A percentile compares a stretch with the other conserved stretches of the same genome.
These are phyloP conservation scores for Lachnellula subtilissima DNA, from an alignment of 2,329 filamentous ascomycete genomes.

Conservation along the genomic window DNA sequence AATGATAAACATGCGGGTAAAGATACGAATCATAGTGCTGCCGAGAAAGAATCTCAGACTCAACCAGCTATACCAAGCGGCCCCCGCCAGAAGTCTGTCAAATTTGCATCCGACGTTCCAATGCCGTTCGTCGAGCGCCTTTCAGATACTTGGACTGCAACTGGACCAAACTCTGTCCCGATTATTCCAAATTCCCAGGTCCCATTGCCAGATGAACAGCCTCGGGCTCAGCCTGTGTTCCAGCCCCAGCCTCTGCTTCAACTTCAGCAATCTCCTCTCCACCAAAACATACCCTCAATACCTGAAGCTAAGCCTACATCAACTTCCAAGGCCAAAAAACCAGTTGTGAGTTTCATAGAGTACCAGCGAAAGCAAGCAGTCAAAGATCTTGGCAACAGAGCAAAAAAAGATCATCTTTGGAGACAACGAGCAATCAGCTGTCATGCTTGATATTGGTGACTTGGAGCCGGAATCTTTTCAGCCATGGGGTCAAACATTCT, in stretches of 20 bases:
- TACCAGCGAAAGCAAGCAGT: slow-evolving; percentile 10
- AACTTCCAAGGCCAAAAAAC: not conserved
- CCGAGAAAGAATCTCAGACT: not conserved
- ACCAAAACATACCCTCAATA: too few species aligned
- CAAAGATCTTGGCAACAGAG: slow-evolving; percentile 1
- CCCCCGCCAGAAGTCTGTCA: slow-evolving; percentile 8
- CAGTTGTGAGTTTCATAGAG: slow-evolving; percentile 6
- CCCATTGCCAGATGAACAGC: not conserved
- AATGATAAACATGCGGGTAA: too few species aligned
- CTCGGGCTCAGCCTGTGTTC: too few species aligned
- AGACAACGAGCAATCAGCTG: slow-evolving; percentile 1
- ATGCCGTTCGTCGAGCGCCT: not conserved
- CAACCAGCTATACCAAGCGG: too few species aligned
- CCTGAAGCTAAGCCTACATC: not conserved
- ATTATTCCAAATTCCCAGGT: too few species aligned
- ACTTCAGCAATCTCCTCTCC: too few species aligned
- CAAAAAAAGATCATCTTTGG: slow-evolving; percentile 26
- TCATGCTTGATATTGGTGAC: slow-evolving; percentile 20
- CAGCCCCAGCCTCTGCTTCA: too few species aligned
- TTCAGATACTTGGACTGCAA: too few species aligned
- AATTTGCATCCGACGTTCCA: slow-evolving; percentile 6
- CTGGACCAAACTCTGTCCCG: too few species aligned
- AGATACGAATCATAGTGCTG: not conserved
- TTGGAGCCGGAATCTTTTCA: slow-evolving; percentile 3
- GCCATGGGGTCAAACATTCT: slow-evolving; percentile 14